Percentiles rank a stretch among this genome's conserved stretches.
phyloP scores from a whole-genome alignment of 768 basidiomycete genomes.

The Boletus subparvulus region DNA sequence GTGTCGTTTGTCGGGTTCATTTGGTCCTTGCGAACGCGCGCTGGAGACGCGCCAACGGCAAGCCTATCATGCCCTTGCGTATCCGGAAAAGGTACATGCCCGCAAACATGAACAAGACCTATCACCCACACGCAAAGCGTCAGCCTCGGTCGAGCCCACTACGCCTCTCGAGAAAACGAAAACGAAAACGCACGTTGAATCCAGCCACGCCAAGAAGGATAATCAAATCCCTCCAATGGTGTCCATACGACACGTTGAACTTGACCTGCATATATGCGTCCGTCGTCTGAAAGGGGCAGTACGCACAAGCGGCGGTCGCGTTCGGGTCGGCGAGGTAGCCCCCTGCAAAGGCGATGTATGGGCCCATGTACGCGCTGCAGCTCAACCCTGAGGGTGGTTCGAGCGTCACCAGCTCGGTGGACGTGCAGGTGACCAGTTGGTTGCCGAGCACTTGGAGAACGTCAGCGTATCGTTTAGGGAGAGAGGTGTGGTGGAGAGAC shows the following conservation, averaged over 20 bases:
- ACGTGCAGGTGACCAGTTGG: constrained; percentile 46
- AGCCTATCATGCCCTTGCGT: constrained; percentile 13
- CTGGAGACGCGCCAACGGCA: background rate
- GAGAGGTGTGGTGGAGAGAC: background rate
- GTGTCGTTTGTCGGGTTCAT: background rate
- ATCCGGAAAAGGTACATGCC: constrained; percentile 35
- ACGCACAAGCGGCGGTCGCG: constrained; percentile 51
- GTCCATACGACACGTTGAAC: constrained; percentile 5
- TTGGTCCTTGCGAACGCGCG: background rate
- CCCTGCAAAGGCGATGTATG: constrained; percentile 49
- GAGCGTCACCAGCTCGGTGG: constrained; percentile 51
- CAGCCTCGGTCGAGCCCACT: background rate
- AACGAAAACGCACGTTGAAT: constrained; percentile 42
- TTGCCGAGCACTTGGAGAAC: constrained; percentile 38
- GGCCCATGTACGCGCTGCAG: constrained; percentile 51
- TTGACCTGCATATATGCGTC: constrained; percentile 27
- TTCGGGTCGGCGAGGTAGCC: constrained; percentile 58
- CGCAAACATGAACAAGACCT: constrained; percentile 30
- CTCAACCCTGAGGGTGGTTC: constrained; percentile 52
- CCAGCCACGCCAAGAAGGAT: constrained; percentile 11
- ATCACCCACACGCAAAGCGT: background rate
- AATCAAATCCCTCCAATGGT: constrained; percentile 10
- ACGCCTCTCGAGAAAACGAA: too few relatives aligned
- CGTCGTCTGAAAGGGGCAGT: constrained; percentile 53
- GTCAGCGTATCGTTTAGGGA: background rate